Evolutionary conservation across 192 early-diverging fungal species (phyloP).

Genomic region (Entomortierella beljakovae): DNA sequence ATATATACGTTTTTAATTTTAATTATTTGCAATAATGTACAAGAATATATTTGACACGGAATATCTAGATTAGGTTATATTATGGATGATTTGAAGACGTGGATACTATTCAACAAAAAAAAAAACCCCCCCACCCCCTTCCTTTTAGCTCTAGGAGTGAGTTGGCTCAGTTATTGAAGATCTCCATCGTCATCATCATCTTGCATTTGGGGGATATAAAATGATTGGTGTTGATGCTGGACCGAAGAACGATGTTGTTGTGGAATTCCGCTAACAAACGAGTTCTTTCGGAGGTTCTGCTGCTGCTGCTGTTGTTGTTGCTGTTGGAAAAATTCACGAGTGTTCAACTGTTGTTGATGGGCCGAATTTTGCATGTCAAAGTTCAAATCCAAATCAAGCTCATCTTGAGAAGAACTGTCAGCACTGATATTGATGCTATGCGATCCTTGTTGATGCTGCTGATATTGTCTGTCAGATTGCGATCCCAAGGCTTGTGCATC

Average conservation of each 20-base stretch:
- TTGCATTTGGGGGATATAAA: conserved; percentile 48
- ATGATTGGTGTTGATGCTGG: conserved; percentile 39
- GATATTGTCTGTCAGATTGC: conserved; percentile 16
- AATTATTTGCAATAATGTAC: too few species aligned
- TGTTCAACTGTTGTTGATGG: conserved; percentile 31
- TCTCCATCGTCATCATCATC: conserved; percentile 40
- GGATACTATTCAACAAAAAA: too few species aligned
- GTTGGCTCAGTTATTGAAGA: too few species aligned
- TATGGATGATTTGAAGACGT: too few species aligned
- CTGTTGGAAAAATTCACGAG: conserved; percentile 40
- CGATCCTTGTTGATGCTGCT: not conserved
- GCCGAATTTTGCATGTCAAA: conserved; percentile 3
- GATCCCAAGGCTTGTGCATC: conserved; percentile 2
- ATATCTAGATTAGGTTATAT: too few species aligned
- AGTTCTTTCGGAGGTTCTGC: conserved; percentile 16
- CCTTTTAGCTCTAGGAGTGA: too few species aligned
- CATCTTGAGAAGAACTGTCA: conserved; percentile 23
- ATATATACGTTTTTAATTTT: too few species aligned
- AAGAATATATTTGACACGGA: too few species aligned
- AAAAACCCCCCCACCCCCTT: too few species aligned
- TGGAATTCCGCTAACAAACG: not conserved
- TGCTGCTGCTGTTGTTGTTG: conserved; percentile 31
- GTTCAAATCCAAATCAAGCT: conserved; percentile 13
- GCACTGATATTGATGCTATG: conserved; percentile 46
- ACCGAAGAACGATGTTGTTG: conserved; percentile 30